These are phyloP conservation scores for Aspergillus sclerotioniger DNA, from an alignment of 495 filamentous ascomycete genomes.

Conservation along the genomic window DNA sequence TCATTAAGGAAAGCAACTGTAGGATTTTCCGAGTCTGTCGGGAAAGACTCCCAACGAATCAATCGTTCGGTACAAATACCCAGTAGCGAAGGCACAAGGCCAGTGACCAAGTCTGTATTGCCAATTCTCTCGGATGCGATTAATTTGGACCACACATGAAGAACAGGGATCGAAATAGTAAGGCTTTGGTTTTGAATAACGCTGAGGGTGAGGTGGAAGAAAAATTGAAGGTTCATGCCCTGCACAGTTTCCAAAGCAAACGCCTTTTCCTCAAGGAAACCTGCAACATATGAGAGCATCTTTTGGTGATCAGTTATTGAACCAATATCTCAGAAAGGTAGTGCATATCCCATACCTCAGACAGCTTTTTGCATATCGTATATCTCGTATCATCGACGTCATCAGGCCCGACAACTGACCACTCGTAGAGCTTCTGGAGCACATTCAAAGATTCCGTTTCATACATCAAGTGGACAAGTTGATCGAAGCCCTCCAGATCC, in stretches of 20 bases:
- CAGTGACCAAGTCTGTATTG: constrained; percentile 62
- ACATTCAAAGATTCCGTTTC: constrained; percentile 64
- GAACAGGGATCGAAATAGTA: constrained; percentile 83
- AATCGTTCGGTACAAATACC: constrained; percentile 75
- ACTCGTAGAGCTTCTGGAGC: constrained; percentile 75
- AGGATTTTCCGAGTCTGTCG: constrained; percentile 74
- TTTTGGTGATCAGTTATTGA: constrained; percentile 28
- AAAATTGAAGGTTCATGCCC: constrained; percentile 66
- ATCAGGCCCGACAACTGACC: constrained; percentile 73
- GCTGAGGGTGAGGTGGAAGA: constrained; percentile 74
- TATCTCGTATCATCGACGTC: constrained; percentile 91
- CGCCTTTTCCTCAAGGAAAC: constrained; percentile 75
- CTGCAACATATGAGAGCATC: constrained; percentile 81
- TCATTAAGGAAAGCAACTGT: constrained; percentile 80
- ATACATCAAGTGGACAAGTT: constrained; percentile 77
- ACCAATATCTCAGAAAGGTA: neutral
- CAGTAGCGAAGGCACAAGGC: constrained; percentile 70
- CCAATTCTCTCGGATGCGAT: constrained; percentile 63
- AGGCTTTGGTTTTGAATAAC: constrained; percentile 84
- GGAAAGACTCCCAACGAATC: constrained; percentile 80
- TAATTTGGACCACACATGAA: constrained; percentile 86
- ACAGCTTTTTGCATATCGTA: constrained; percentile 85
- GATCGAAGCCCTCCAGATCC: constrained; percentile 74
- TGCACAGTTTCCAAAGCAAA: constrained; percentile 50
- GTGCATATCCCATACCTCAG: constrained; percentile 61